Conservation (phyloP, 192 early-diverging fungal species). For the Radiomyces spectabilis region DNA sequence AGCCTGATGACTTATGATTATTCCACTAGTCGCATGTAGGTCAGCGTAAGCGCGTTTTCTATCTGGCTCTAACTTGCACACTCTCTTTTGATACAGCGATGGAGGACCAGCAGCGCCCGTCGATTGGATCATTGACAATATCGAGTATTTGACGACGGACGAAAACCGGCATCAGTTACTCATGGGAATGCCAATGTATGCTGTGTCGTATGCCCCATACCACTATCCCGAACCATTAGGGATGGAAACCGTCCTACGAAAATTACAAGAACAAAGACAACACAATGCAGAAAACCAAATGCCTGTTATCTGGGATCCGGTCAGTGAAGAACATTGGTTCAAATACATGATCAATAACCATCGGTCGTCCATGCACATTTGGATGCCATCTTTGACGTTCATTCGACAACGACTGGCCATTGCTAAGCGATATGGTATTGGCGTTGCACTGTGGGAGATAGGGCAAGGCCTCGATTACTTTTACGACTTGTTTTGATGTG, state of each 20-base stretch:
- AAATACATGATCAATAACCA: too few relatives aligned
- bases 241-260: constrained; percentile 6
- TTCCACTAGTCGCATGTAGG: constrained; percentile 11
- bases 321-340: constrained; percentile 14
- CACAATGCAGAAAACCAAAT: background rate
- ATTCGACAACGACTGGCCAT: background rate
- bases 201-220: constrained; percentile 8
- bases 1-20: constrained; percentile 36
- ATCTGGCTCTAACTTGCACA: background rate
- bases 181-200: constrained; percentile 31
- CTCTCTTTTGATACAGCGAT: constrained; percentile 4
- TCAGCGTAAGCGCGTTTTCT: background rate
- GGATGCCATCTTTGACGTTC: background rate
- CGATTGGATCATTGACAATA: constrained; percentile 35
- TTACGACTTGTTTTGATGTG: too few relatives aligned
- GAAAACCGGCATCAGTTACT: constrained; percentile 23
- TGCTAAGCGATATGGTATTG: constrained; percentile 7
- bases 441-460: constrained; percentile 35
- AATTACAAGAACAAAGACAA: too few relatives aligned
- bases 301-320: constrained; percentile 13
- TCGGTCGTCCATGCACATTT: too few relatives aligned
- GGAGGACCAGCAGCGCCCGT: constrained; percentile 26
- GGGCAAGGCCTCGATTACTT: constrained; percentile 38
- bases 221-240: constrained; percentile 5
- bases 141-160: constrained; percentile 16